Base-by-base conservation (phyloP, 768 basidiomycete genomes). In the Tricholoma saponaceum region DNA sequence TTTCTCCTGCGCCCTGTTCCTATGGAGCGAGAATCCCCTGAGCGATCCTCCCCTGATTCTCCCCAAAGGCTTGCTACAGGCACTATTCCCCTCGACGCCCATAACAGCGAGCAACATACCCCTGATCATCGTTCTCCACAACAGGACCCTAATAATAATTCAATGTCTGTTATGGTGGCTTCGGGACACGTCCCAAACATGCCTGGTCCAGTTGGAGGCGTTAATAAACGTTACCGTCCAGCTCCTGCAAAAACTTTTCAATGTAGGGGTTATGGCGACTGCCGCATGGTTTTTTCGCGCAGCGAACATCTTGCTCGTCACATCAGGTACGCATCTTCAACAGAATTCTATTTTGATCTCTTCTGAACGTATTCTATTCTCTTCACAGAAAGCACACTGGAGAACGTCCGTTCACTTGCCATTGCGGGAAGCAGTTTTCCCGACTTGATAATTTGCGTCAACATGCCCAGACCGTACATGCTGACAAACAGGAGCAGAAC, bases 371-470 rank as follows among this genome's bases (percentile, higher is more conserved):
- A 37, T 22, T 53, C 54, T 51, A 32, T 49, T 57, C 58, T 57
- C 16, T 55, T 52, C 51, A 13, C 74, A 98, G 95, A 64, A 98
- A 98, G 82, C 96, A 98, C 73, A 98, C 96, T 4, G 96, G 96
- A 60, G 96, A 98, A 70, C 86, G 95, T 18, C 96, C 96, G 16
- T 98, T 98, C 73, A 84, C 86, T 39, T 98, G 96, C 67, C 95
- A 98, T 69, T 98, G 96, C 76, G 83, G 86, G 12, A 95, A 96
- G 72, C 89, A 95, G 62, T 98, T 98, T 69, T 95, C 93, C 5
- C 86, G 96, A 12, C 86, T 98, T 69, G 96, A 98, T 74, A 98
- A 98, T 68, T 83, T 98, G 2, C 87, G 96, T 47, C 96, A 98
- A 69, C 96, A 98, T 71, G 92, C 95, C 0, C 91, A 95, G 79